A percentile compares a stretch with the other conserved stretches of the same genome.
These are phyloP conservation scores for Haematococcus sp. DNA, from an alignment of 139 green algal genomes.

Conservation along the genomic window DNA sequence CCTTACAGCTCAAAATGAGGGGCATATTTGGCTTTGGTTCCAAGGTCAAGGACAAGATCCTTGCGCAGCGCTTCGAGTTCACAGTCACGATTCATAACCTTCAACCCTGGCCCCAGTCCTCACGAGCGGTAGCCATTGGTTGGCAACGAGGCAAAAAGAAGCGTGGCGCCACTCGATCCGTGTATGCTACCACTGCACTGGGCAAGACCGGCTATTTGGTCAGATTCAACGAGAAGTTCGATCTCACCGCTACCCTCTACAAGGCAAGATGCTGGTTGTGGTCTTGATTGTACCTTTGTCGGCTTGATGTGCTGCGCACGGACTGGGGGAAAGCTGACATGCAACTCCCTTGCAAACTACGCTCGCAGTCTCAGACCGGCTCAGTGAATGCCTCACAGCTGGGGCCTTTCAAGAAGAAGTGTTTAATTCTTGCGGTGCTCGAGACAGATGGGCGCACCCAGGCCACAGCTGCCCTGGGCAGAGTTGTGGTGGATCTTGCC, in stretches of 20 bases:
- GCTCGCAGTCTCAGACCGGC: conserved; percentile 1
- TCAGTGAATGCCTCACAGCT: neutral
- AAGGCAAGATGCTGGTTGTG: conserved; percentile 29
- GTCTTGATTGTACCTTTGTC: too few species aligned
- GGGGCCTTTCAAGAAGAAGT: conserved; percentile 60
- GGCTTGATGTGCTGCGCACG: too few species aligned
- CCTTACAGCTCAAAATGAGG: neutral
- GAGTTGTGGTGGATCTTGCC: conserved; percentile 54
- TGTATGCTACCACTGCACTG: conserved; percentile 34
- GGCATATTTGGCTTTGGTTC: conserved; percentile 21
- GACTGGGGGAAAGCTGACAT: neutral
- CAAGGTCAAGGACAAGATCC: conserved; percentile 47
- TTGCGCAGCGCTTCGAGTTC: conserved; percentile 49
- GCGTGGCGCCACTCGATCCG: conserved; percentile 46
- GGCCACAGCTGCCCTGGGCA: conserved; percentile 46
- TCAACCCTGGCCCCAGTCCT: conserved; percentile 44
- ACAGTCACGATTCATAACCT: conserved; percentile 50
- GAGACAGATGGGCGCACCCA: conserved; percentile 53
- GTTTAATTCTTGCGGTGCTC: conserved; percentile 64
- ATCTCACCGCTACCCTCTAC: conserved; percentile 54
- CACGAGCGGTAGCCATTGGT: conserved; percentile 45
- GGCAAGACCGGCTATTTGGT: conserved; percentile 46
- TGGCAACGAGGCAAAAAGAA: conserved; percentile 59
- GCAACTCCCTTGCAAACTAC: neutral
- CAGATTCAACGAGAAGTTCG: conserved; percentile 60